Conservation (phyloP, 2,329 filamentous ascomycete species). For the Colletotrichum sp. region DNA sequence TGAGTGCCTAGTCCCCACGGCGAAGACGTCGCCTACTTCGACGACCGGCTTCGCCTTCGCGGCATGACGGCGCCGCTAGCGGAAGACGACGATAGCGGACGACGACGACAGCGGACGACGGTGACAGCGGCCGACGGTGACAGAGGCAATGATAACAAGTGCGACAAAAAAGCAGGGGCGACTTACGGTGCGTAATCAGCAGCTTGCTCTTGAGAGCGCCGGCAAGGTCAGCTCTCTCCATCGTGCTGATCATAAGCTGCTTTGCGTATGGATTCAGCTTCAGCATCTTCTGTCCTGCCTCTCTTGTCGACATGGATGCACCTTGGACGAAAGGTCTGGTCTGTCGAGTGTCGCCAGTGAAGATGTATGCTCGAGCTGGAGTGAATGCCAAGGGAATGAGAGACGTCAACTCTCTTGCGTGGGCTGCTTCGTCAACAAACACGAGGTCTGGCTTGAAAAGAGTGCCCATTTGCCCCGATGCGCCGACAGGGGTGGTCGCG, state of each 20-base stretch:
- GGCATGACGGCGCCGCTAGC: too few species aligned
- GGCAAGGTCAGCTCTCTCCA: conserved; percentile 40
- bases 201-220: conserved; percentile 37
- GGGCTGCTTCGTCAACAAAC: conserved; percentile 76
- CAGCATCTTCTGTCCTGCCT: neutral
- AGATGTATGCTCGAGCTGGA: conserved; percentile 47
- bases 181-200: conserved; percentile 39
- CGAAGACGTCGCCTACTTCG: too few species aligned
- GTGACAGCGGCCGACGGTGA: neutral
- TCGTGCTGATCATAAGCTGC: conserved; percentile 33
- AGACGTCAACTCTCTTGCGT: conserved; percentile 50
- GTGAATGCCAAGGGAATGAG: conserved; percentile 50
- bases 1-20: too few species aligned
- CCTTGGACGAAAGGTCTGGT: conserved; percentile 47
- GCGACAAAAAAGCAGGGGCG: neutral
- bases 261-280: neutral
- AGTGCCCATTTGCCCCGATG: conserved; percentile 24
- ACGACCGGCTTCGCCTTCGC: too few species aligned
- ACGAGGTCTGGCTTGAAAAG: conserved; percentile 80
- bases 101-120: neutral
- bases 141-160: neutral
- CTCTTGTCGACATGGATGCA: neutral
- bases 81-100: neutral
- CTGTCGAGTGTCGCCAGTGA: conserved; percentile 50
- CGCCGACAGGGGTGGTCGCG: neutral